phyloP scores from a whole-genome alignment of 352 stramenopile species.

The Pythium periplocum region DNA sequence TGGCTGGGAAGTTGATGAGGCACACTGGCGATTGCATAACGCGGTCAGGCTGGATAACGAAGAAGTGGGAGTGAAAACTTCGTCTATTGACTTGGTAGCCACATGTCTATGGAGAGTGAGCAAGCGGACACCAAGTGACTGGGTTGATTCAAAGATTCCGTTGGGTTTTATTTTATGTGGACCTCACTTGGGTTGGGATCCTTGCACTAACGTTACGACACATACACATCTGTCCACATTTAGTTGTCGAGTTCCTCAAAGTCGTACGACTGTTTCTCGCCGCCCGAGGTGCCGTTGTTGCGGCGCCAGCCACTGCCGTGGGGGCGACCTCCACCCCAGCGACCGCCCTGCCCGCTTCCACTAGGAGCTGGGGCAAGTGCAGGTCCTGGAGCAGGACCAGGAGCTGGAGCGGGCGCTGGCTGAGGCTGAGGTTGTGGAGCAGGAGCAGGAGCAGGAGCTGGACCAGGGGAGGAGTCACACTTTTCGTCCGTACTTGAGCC shows the following conservation, averaged over 20 bases:
- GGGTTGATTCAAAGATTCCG: not conserved
- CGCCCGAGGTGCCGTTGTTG: no score
- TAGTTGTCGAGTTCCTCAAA: not conserved
- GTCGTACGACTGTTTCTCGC: no score
- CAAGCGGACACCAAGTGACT: not conserved
- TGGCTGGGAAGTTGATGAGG: not conserved
- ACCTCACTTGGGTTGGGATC: not conserved
- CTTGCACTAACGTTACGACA: not conserved
- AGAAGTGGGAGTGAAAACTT: not conserved
- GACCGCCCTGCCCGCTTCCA: no score
- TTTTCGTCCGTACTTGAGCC: no score
- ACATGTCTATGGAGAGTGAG: no score
- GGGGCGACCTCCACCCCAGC: no score
- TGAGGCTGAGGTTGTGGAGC: not conserved
- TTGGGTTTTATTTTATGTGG: not conserved
- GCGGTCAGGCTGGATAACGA: not conserved
- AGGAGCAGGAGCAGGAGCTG: not conserved
- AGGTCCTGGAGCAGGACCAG: no score
- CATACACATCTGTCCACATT: not conserved
- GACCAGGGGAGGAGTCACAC: not conserved
- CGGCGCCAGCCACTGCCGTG: no score
- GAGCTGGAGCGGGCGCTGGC: not conserved
- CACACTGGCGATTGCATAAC: not conserved
- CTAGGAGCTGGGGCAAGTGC: no score
- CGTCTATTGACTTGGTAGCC: not conserved